These are phyloP conservation scores for Mycena maculata DNA, from an alignment of 768 basidiomycete genomes.

Conservation along the genomic window DNA sequence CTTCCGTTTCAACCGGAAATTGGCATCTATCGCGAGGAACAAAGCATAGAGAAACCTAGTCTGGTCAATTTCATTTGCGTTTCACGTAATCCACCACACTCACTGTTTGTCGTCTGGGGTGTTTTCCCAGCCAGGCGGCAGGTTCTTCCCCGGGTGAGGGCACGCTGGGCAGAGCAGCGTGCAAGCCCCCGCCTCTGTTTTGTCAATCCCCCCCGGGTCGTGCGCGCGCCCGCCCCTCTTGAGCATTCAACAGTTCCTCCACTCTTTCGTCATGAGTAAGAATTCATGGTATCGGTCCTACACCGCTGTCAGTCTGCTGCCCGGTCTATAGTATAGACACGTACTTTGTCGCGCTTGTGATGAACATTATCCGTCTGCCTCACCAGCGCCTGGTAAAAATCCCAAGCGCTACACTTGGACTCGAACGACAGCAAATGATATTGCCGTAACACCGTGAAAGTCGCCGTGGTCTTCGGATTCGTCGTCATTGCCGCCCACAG, in stretches of 20 bases:
- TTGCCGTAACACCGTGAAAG: constrained; percentile 25
- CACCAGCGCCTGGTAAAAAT: constrained; percentile 37
- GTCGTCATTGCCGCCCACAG: constrained; percentile 31
- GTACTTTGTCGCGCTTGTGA: not conserved
- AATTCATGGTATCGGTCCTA: constrained; percentile 37
- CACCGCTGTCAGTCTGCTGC: not conserved
- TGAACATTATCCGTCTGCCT: constrained; percentile 30
- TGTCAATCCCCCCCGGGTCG: constrained; percentile 9
- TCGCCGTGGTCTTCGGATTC: constrained; percentile 26
- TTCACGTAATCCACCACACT: not conserved
- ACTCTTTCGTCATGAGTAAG: constrained; percentile 23
- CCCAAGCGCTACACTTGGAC: constrained; percentile 27
- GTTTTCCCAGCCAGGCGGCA: constrained; percentile 37
- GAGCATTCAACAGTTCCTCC: constrained; percentile 23
- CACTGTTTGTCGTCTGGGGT: constrained; percentile 20
- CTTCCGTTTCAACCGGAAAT: constrained; percentile 20
- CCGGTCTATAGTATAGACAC: not conserved
- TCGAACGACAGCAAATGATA: constrained; percentile 31
- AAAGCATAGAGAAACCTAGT: constrained; percentile 32
- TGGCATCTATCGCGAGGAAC: constrained; percentile 33
- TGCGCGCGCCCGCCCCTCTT: constrained; percentile 31
- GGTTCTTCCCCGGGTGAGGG: constrained; percentile 41
- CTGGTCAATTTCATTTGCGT: too few relatives aligned
- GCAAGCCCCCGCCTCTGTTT: not conserved
- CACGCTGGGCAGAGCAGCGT: constrained; percentile 40